phyloP scores from a whole-genome alignment of 2,329 filamentous ascomycete species.

The Penicillium sp. region DNA sequence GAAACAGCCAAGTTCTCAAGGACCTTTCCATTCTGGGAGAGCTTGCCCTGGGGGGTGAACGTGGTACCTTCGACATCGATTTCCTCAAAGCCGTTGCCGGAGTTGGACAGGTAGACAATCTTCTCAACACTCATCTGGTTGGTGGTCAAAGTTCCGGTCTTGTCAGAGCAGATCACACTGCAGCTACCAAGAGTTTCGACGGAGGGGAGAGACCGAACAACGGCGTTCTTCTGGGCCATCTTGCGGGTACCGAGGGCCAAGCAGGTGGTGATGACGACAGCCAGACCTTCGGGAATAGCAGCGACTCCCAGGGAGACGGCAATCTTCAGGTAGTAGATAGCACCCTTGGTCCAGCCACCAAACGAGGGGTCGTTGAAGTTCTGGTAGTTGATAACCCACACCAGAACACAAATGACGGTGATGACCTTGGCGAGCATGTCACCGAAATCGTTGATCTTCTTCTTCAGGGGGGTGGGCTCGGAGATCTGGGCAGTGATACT shows the following conservation, averaged over 20 bases:
- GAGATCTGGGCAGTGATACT: constrained; percentile 98
- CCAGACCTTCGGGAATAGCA: constrained; percentile 94
- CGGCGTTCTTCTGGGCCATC: constrained; percentile 98
- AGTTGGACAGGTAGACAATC: constrained; percentile 76
- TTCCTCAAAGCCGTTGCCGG: constrained; percentile 75
- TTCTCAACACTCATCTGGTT: constrained; percentile 99
- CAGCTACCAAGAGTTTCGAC: constrained; percentile 98
- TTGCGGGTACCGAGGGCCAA: constrained; percentile 93
- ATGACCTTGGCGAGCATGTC: constrained; percentile 97
- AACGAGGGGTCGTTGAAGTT: constrained; percentile 96
- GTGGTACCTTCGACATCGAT: constrained; percentile 90
- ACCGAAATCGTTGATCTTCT: constrained; percentile 98
- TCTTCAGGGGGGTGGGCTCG: constrained; percentile 93
- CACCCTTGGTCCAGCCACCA: constrained; percentile 91
- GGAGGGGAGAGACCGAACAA: constrained; percentile 92
- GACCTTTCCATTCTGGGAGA: constrained; percentile 68
- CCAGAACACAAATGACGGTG: constrained; percentile 90
- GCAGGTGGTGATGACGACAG: constrained; percentile 98
- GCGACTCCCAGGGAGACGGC: constrained; percentile 97
- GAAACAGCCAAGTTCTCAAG: constrained; percentile 68
- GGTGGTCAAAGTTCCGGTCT: constrained; percentile 95
- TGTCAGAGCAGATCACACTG: constrained; percentile 99
- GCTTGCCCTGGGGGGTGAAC: constrained; percentile 78
- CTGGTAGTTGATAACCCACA: constrained; percentile 98
- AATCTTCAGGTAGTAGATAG: constrained; percentile 99